Conservation (phyloP, 768 basidiomycete species). For the Trametopsis cervina region DNA sequence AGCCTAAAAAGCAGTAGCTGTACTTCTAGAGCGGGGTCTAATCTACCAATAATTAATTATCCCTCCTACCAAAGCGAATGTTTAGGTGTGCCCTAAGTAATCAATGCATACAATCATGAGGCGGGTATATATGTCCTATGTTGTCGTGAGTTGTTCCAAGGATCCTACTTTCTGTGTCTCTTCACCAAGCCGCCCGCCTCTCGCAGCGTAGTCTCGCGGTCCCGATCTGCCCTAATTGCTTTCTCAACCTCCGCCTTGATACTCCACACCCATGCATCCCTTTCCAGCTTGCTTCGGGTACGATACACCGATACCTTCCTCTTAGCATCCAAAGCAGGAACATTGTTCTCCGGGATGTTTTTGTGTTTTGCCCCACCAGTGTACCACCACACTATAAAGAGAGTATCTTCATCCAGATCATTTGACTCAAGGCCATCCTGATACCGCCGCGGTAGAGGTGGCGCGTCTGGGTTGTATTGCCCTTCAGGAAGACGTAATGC, state of each 20-base stretch:
- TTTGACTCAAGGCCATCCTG: conserved; percentile 85
- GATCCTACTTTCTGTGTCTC: conserved; percentile 2
- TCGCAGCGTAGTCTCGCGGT: conserved; percentile 60
- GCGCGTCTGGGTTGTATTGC: conserved; percentile 52
- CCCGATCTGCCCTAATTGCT: conserved; percentile 51
- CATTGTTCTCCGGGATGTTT: conserved; percentile 7
- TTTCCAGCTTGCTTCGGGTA: conserved; percentile 77
- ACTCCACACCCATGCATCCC: conserved; percentile 95
- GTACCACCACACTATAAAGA: conserved; percentile 77
- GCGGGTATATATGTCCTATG: neutral
- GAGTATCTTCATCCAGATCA: conserved; percentile 81
- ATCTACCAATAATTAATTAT: too few species aligned
- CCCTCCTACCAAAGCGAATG: too few species aligned
- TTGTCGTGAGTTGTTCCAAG: neutral
- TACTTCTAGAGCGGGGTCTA: too few species aligned
- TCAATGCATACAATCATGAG: neutral
- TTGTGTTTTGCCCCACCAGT: conserved; percentile 8
- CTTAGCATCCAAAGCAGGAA: conserved; percentile 51
- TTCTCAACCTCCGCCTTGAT: conserved; percentile 87
- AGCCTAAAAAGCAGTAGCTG: conserved; percentile 65
- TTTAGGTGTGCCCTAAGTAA: too few species aligned
- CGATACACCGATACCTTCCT: conserved; percentile 60
- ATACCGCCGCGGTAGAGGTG: conserved; percentile 64
- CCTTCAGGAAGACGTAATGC: conserved; percentile 55
- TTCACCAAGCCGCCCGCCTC: conserved; percentile 53